Percentiles rank a stretch among this genome's conserved stretches.
Evolutionary conservation across 768 basidiomycete genomes (phyloP).

Genomic region (Auriscalpium microsporum): DNA sequence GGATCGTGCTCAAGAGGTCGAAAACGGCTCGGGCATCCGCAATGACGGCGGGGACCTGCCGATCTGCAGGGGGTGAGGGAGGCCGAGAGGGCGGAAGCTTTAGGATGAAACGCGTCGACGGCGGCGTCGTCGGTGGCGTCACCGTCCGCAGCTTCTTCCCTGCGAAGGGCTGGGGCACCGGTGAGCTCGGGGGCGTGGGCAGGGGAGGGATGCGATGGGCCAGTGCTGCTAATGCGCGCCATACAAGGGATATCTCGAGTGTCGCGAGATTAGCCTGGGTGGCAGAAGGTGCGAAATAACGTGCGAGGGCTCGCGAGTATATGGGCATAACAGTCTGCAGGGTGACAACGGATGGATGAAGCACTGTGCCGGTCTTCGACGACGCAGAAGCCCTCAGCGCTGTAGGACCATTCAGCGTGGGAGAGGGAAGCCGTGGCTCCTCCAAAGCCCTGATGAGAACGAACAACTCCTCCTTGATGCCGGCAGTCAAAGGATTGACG

Average conservation of each 20-base stretch:
- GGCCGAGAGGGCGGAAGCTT: constrained; percentile 63
- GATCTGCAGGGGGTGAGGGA: constrained; percentile 44
- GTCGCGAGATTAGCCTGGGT: constrained; percentile 59
- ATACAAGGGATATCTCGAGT: constrained; percentile 63
- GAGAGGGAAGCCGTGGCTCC: too few relatives aligned
- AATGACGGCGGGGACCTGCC: constrained; percentile 32
- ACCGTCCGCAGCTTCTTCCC: constrained; percentile 24
- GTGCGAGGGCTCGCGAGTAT: constrained; percentile 48
- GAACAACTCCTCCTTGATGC: constrained; percentile 52
- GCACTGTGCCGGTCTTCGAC: background rate
- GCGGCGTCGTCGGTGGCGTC: constrained; percentile 49
- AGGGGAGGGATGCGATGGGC: constrained; percentile 43
- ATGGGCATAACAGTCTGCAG: constrained; percentile 39
- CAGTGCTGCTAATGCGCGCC: constrained; percentile 67
- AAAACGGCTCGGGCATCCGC: constrained; percentile 55
- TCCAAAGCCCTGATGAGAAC: constrained; percentile 45
- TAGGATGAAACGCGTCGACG: constrained; percentile 51
- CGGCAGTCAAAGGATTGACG: constrained; percentile 51
- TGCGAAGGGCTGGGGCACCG: constrained; percentile 18
- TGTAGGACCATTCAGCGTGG: too few relatives aligned
- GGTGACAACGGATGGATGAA: constrained; percentile 53
- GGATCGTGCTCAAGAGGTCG: constrained; percentile 51
- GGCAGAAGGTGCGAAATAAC: constrained; percentile 43
- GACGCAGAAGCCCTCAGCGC: background rate
- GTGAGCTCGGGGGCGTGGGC: constrained; percentile 27